A percentile compares a stretch with the other conserved stretches of the same genome.
phyloP scores from a whole-genome alignment of 768 basidiomycete species.

The Boletus speciosus region DNA sequence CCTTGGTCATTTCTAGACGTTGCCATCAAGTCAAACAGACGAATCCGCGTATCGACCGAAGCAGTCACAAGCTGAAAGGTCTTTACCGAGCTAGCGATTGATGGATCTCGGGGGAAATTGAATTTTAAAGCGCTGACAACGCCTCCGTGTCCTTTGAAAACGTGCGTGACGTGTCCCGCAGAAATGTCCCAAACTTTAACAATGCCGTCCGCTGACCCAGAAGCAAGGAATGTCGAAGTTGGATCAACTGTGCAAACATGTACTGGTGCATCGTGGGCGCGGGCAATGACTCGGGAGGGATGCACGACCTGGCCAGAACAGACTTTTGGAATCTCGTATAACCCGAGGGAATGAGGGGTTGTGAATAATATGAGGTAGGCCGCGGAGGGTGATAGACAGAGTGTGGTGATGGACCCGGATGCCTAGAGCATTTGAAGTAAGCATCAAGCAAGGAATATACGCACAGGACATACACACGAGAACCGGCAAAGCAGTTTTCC shows the following conservation, averaged over 20 bases:
- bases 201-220: slow-evolving; percentile 92
- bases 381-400: slow-evolving; percentile 76
- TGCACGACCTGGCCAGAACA: slow-evolving; percentile 49
- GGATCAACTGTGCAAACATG: slow-evolving; percentile 85
- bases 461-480: slow-evolving; percentile 59
- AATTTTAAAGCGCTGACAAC: slow-evolving; percentile 90
- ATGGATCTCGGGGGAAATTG: slow-evolving; percentile 67
- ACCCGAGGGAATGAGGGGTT: slow-evolving; percentile 72
- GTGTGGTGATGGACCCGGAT: slow-evolving; percentile 75
- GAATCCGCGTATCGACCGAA: slow-evolving; percentile 86
- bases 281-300: slow-evolving; percentile 72
- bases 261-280: slow-evolving; percentile 91
- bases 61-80: slow-evolving; percentile 85
- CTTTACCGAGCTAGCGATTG: slow-evolving; percentile 41
- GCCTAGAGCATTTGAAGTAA: slow-evolving; percentile 52
- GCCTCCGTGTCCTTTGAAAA: slow-evolving; percentile 97
- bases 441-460: not conserved
- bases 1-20: slow-evolving; percentile 54
- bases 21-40: slow-evolving; percentile 85
- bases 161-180: slow-evolving; percentile 87
- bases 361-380: slow-evolving; percentile 79
- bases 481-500: slow-evolving; percentile 80
- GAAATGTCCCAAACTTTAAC: slow-evolving; percentile 96
- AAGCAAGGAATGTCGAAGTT: slow-evolving; percentile 87
- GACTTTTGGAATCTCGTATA: slow-evolving; percentile 72